Evolutionary conservation across 2,329 filamentous ascomycete genomes (phyloP).

Genomic region (Diaporthe helianthi): DNA sequence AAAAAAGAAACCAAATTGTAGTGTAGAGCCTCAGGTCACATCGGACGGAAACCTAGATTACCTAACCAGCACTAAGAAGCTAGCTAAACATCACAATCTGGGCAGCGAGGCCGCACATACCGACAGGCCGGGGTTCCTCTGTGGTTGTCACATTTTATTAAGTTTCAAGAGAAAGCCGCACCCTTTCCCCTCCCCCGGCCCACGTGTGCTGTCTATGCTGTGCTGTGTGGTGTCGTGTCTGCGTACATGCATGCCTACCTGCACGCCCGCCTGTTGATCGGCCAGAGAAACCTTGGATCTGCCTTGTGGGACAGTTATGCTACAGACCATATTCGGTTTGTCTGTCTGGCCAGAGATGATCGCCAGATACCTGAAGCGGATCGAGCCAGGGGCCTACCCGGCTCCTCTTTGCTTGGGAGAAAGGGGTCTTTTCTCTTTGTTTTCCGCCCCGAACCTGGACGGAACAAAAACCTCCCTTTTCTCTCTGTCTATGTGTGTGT

Average conservation of each 20-base stretch:
- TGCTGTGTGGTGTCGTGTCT: background rate
- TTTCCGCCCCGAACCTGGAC: background rate
- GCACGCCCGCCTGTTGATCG: too few relatives aligned
- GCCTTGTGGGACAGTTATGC: background rate
- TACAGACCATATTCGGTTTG: too few relatives aligned
- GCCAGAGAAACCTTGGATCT: background rate
- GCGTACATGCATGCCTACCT: background rate
- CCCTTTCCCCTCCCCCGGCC: background rate
- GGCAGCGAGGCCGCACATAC: slow-evolving; percentile 10
- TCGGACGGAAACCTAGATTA: slow-evolving; percentile 15
- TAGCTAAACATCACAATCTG: slow-evolving; percentile 8
- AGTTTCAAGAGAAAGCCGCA: background rate
- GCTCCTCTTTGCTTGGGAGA: background rate
- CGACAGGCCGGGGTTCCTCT: background rate
- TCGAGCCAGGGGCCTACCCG: slow-evolving; percentile 7
- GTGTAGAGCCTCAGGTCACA: background rate
- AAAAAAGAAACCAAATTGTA: background rate
- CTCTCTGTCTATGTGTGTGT: background rate
- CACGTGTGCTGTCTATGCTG: slow-evolving; percentile 2
- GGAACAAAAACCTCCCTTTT: background rate
- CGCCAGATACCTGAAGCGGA: slow-evolving; percentile 7
- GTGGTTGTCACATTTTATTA: background rate
- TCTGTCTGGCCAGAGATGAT: background rate
- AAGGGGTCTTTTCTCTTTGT: background rate
- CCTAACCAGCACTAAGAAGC: slow-evolving; percentile 4